Conservation (phyloP, 148 eudicot genomes). For the Spergularia bocconei region DNA sequence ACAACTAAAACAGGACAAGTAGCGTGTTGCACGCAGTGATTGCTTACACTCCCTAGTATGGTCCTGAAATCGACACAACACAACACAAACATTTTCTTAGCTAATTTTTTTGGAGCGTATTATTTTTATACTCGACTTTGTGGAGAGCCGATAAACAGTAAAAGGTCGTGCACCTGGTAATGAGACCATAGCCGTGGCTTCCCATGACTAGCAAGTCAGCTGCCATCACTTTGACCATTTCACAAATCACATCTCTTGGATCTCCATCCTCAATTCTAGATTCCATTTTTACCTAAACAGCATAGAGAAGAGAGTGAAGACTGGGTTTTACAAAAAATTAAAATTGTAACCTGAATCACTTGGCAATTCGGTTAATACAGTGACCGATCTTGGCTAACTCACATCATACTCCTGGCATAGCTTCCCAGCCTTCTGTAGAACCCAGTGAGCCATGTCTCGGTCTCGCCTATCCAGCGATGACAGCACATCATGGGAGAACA, state of each 20-base stretch:
- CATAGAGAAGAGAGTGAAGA: background rate
- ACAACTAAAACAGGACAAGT: conserved; percentile 75
- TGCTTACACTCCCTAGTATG: conserved; percentile 72
- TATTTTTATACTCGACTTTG: too few relatives aligned
- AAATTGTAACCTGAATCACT: background rate
- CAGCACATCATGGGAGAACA: conserved; percentile 45
- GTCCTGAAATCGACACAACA: conserved; percentile 37
- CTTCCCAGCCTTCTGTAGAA: conserved; percentile 54
- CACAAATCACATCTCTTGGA: conserved; percentile 71
- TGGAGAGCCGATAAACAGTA: too few relatives aligned
- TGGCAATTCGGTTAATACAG: background rate
- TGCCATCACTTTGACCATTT: conserved; percentile 43
- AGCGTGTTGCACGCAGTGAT: conserved; percentile 65
- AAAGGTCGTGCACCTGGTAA: conserved; percentile 45
- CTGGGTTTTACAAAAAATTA: background rate
- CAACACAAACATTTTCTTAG: background rate
- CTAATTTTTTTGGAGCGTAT: too few relatives aligned
- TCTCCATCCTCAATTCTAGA: conserved; percentile 51
- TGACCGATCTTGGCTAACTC: conserved; percentile 6
- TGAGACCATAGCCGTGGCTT: conserved; percentile 64
- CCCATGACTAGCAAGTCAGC: conserved; percentile 76
- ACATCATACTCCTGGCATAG: conserved; percentile 47
- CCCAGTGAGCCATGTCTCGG: conserved; percentile 48
- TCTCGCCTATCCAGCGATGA: conserved; percentile 57
- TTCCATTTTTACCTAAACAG: conserved; percentile 60